phyloP scores from a whole-genome alignment of 2,329 filamentous ascomycete species.

The Beauveria pseudobassiana region DNA sequence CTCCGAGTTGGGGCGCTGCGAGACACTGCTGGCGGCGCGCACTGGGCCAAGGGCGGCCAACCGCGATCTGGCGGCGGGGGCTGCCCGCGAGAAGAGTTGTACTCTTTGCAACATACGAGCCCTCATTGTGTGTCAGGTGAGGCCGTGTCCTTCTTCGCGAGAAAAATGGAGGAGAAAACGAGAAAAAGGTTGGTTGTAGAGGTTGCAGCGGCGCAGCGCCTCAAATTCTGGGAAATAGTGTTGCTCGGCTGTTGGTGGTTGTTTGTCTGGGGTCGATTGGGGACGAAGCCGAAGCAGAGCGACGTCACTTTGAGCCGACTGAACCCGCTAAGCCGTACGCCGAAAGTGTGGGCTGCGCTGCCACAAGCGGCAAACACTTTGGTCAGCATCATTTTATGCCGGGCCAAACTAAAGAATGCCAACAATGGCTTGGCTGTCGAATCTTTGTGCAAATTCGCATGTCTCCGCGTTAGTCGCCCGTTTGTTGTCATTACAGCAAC shows the following conservation, averaged over 20 bases:
- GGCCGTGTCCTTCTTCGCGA: background rate
- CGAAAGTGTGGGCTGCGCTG: background rate
- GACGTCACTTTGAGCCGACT: conserved; percentile 28
- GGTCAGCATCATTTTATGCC: background rate
- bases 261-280: conserved; percentile 6
- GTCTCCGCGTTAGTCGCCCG: background rate
- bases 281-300: conserved; percentile 12
- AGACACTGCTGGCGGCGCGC: conserved; percentile 41
- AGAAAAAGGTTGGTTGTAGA: background rate
- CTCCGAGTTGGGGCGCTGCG: conserved; percentile 47
- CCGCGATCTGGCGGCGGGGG: conserved; percentile 17
- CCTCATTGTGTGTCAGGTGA: conserved; percentile 22
- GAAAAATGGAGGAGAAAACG: background rate
- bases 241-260: conserved; percentile 10
- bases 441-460: too few species aligned
- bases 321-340: conserved; percentile 19
- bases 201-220: conserved; percentile 4
- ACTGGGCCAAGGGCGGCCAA: conserved; percentile 16
- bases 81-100: conserved; percentile 20
- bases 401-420: background rate
- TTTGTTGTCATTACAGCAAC: background rate
- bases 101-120: conserved; percentile 24
- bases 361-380: background rate
- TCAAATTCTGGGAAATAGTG: conserved; percentile 7
- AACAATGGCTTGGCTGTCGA: background rate